Base-by-base conservation (phyloP, 2,329 filamentous ascomycete genomes). In the Thielaviopsis populi region DNA sequence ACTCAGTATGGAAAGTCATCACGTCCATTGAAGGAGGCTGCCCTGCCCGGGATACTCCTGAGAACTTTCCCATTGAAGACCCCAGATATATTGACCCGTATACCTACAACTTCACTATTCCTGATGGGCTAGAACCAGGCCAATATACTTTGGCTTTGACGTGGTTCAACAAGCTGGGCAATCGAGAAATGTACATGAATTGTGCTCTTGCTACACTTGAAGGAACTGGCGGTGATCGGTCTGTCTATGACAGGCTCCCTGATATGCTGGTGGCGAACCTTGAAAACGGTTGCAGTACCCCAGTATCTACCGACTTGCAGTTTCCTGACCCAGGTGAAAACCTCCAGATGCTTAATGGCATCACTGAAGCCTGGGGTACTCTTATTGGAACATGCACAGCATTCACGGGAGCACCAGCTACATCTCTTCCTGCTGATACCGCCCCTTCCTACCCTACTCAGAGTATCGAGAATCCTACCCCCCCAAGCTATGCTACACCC, bases 161-260 rank as follows among this genome's bases (percentile, higher is more conserved):
- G 0, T 97, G 94, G 94, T 84, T 95, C 75, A 97, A 97, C 78
- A 87, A 87, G 66, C 71, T 95, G 10, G 94, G 94, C 2, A 96
- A 96, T 77, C 86, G 91, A 0, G 94, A 97, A 72, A 90, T 96
- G 80, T 96, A 97, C 80, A 95, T 96, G 91, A 95, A 96, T 80
- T 99, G 92, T 69, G 89, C 87, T 0, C 83, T 89, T 0, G 74
- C 95, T 59, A 80, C 78, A 0, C 79, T 97, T 27, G 82, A 82
- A 0, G 82, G 82, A 8, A 68, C 67, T 0, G 75, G 74, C 0
- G 81, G 81, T 62, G 73, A 74, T 53, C 69, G 83, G 64, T 73
- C 77, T 1, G 81, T 81, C 68, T 81, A 86, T 67, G 72, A 82
- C 46, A 72, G 75, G 0, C 85, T 95, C 83, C 88, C 88, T 0